Base-by-base conservation (phyloP, 2,329 filamentous ascomycete genomes). In the Exophiala sp. region DNA sequence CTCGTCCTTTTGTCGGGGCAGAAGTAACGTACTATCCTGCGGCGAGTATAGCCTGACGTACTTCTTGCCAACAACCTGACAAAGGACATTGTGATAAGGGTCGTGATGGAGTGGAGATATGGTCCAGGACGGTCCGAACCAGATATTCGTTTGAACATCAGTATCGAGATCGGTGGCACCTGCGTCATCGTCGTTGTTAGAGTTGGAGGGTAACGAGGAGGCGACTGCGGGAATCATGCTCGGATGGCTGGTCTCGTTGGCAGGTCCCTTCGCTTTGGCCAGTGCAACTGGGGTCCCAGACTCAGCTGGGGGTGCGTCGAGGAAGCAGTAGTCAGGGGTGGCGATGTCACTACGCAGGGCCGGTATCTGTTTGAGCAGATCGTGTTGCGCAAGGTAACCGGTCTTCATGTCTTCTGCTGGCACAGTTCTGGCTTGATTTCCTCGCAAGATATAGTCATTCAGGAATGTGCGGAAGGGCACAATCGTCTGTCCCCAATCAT, bases 81-180 rank as follows among this genome's bases (percentile, higher is more conserved):
- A 86, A 3, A 97, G 81, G 44, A 97, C 82, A 66, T 97, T 97
- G 67, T 96, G 89, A 68, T 96, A 95, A 1, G 88, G 89, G 65
- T 97, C 94, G 1, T 90, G 95, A 69, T 99, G 94, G 1, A 97
- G 76, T 1, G 94, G 94, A 1, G 91, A 96, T 59, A 96, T 91
- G 0, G 94, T 97, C 46, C 84, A 85, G 0, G 84, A 77, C 0
- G 94, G 94, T 0, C 94, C 94, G 59, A 97, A 87, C 94, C 94
- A 99, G 6, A 89, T 91, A 69, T 97, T 95, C 14, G 95, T 77
- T 40, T 61, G 58, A 24, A 88, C 75, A 0, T 62, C 58, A 29
- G 21, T 10, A n/a, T 59, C 68, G 3, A 42, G 44, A 2, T 47
- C 49, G 66, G 16, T 21, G 12, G 24, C 24, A 29, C 24, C 7